Base-by-base conservation (phyloP, 345 rosid species). In the Gossypium mustelinum region DNA sequence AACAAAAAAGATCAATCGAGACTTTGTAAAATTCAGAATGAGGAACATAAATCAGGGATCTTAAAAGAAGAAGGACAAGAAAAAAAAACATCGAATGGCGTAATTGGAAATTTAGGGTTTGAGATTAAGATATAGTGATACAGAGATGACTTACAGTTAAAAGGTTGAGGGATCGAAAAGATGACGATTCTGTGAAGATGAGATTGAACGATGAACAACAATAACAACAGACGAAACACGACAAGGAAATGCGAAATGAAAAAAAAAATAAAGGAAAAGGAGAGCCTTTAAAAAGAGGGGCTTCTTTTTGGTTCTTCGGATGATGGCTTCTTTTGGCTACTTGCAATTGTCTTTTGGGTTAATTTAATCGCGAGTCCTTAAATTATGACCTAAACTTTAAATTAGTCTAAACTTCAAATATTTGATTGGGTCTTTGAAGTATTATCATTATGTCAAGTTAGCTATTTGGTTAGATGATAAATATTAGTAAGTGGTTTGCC, bases 111-210 rank as follows among this genome's bases (percentile, higher is more conserved):
- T 67, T 71, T 72, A 76, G 82, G 79, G 83, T 59, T 78, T 75
- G 41, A 64, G 80, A 76, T 73, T 56, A 16, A 50, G 52, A 70
- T 29, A 50, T 48, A 59, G 41, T 34, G 41, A 34, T 5, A 34
- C 41, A 34, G 71, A 63, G 63, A 43, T 14, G 11, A 78, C 92
- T 78, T 78, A 88, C 92, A 75, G 81, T 76, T 62, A 20, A 34
- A 34, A 34, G 27, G 80, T 18, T 66, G 29, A 11, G 20, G 58
- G 82, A 83, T 81, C 81, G 85, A 74, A 58, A 75, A 70, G 80
- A 75, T 52, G 67, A 73, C 76, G 63, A 80, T 62, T 86, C 79
- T 77, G 80, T 27, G 84, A 81, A 75, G 81, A 81, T 78, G 41
- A 34, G 41, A 34, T 34, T 5, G 41, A 34, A 34, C 7, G 83